phyloP scores from a whole-genome alignment of 306 rosid genomes.

The Vigna nakashimae region DNA sequence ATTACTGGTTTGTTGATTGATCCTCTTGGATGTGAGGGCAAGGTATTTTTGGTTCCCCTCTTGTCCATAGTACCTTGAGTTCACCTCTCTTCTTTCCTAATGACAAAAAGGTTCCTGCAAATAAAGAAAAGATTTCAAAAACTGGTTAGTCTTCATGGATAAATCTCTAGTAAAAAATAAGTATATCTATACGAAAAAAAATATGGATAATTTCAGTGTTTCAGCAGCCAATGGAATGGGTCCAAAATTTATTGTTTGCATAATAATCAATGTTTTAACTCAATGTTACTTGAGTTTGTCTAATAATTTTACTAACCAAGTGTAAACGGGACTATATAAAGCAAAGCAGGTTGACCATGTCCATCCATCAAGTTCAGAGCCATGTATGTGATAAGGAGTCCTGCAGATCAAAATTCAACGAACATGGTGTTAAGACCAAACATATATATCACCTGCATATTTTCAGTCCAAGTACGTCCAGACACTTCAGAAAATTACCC shows the following conservation, averaged over 20 bases:
- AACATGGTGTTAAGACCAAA: conserved; percentile 17
- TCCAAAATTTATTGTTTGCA: conserved; percentile 4
- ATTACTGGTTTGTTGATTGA: conserved; percentile 51
- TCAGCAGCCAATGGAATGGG: not conserved
- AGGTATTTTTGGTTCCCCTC: conserved; percentile 84
- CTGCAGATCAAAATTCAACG: conserved; percentile 53
- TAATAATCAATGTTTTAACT: conserved; percentile 6
- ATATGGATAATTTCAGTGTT: conserved; percentile 1
- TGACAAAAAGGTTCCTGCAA: conserved; percentile 85
- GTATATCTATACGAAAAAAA: not conserved
- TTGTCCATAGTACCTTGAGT: conserved; percentile 81
- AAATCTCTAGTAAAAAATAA: not conserved
- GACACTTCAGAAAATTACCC: conserved; percentile 23
- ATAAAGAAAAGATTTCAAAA: conserved; percentile 25
- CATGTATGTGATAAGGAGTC: conserved; percentile 85
- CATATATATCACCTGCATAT: not conserved
- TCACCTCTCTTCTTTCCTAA: conserved; percentile 94
- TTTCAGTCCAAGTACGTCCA: conserved; percentile 10
- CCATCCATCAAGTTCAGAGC: conserved; percentile 99
- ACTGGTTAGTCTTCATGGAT: conserved; percentile 3
- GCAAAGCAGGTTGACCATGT: conserved; percentile 97
- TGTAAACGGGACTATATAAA: conserved; percentile 92
- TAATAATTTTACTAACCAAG: conserved; percentile 68
- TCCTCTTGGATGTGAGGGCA: conserved; percentile 81
- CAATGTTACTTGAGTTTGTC: not conserved